Evolutionary conservation across 805 yeast genomes (phyloP).

Genomic region (Schwanniomyces sp.): DNA sequence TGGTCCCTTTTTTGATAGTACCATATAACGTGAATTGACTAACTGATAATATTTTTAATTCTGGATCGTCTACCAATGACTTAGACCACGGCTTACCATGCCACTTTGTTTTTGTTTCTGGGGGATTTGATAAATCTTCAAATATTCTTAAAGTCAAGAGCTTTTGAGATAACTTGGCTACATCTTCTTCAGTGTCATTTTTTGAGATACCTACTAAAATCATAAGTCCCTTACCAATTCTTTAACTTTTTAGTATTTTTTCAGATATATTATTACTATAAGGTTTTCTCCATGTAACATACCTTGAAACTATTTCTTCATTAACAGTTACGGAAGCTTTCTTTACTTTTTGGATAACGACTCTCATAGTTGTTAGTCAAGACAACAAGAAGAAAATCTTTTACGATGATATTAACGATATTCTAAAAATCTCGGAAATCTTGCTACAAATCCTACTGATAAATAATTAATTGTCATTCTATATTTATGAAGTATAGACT

Average conservation of each 20-base stretch:
- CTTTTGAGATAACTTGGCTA: conserved; percentile 65
- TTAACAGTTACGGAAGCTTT: conserved; percentile 89
- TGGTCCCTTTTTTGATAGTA: conserved; percentile 82
- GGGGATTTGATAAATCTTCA: conserved; percentile 54
- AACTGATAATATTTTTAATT: conserved; percentile 78
- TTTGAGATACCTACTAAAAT: conserved; percentile 82
- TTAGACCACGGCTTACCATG: conserved; percentile 76
- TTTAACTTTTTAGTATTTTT: conserved; percentile 2
- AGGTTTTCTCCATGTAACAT: conserved; percentile 10
- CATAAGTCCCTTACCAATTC: conserved; percentile 71
- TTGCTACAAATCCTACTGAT: too few relatives aligned
- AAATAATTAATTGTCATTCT: too few relatives aligned
- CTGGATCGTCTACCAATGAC: conserved; percentile 55
- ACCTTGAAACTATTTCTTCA: conserved; percentile 62
- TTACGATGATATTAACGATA: not conserved
- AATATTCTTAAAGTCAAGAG: conserved; percentile 67
- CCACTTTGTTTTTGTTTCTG: conserved; percentile 46
- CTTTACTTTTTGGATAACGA: conserved; percentile 87
- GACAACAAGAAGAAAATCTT: too few relatives aligned
- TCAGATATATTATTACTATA: not conserved
- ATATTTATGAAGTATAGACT: too few relatives aligned
- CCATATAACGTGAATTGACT: conserved; percentile 93
- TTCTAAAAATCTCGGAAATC: too few relatives aligned
- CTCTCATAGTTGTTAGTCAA: conserved; percentile 55
- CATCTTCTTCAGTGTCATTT: conserved; percentile 75